Percentiles rank a stretch among this genome's conserved stretches.
These are phyloP conservation scores for Ilex aquifolium DNA, from an alignment of 257 asterid genomes.

Conservation along the genomic window DNA sequence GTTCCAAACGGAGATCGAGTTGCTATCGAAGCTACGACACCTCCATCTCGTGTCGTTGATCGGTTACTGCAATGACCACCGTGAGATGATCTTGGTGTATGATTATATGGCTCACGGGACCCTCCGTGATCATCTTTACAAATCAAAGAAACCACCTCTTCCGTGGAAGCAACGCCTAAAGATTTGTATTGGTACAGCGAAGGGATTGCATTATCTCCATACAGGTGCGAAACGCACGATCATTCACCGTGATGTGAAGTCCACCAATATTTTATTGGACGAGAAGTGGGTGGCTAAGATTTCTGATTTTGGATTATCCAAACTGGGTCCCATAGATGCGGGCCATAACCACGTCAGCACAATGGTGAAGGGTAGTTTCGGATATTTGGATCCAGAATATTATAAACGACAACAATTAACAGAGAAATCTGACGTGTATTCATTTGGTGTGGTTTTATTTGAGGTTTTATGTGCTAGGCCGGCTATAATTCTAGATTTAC, in stretches of 20 bases:
- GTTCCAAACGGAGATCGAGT: constrained; percentile 43
- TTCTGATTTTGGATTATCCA: too few species aligned
- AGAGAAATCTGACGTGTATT: too few species aligned
- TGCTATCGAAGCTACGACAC: not conserved
- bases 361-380: too few species aligned
- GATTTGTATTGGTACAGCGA: constrained; percentile 60
- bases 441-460: not conserved
- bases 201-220: constrained; percentile 60
- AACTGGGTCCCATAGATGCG: too few species aligned
- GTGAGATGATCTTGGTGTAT: constrained; percentile 26
- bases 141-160: constrained; percentile 29
- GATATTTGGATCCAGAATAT: too few species aligned
- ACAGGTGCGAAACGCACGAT: not conserved
- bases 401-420: too few species aligned
- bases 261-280: too few species aligned
- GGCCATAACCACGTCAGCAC: too few species aligned
- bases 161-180: constrained; percentile 51
- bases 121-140: constrained; percentile 44
- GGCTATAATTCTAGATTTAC: not conserved
- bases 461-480: constrained; percentile 1
- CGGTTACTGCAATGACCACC: not conserved
- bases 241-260: too few species aligned
- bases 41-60: not conserved
- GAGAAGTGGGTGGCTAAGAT: too few species aligned
- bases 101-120: constrained; percentile 65